Conservation (phyloP, 2,329 filamentous ascomycete species). For the Colletotrichum melonis region DNA sequence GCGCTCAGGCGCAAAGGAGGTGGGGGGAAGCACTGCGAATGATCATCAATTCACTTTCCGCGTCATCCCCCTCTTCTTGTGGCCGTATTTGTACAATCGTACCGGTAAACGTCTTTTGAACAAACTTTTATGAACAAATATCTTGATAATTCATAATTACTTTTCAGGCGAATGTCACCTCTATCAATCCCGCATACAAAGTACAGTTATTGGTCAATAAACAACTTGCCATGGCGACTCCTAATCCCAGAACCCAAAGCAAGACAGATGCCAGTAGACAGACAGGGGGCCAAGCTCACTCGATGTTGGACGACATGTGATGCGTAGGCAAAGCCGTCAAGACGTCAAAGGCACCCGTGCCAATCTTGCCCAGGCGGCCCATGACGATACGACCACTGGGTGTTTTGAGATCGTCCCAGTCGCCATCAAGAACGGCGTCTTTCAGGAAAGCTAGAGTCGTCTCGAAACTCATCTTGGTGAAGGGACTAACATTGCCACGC, state of each 20-base stretch:
- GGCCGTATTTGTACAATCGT: too few species aligned
- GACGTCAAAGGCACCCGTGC: slow-evolving; percentile 93
- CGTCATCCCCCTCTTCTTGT: neutral
- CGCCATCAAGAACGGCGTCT: slow-evolving; percentile 89
- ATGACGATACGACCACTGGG: slow-evolving; percentile 91
- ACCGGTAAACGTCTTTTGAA: neutral
- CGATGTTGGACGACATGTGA: slow-evolving; percentile 45
- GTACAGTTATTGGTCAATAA: slow-evolving; percentile 27
- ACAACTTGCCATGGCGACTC: slow-evolving; percentile 7
- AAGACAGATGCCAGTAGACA: slow-evolving; percentile 2
- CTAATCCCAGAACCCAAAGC: slow-evolving; percentile 5
- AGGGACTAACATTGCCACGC: slow-evolving; percentile 85
- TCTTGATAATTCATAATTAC: slow-evolving; percentile 18
- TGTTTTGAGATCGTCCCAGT: slow-evolving; percentile 87
- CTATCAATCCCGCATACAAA: slow-evolving; percentile 27
- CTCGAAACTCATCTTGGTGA: slow-evolving; percentile 99
- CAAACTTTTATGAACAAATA: neutral
- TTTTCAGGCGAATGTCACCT: slow-evolving; percentile 23
- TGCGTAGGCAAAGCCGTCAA: slow-evolving; percentile 70
- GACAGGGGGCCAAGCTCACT: slow-evolving; percentile 3
- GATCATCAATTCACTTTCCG: neutral
- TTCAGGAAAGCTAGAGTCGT: slow-evolving; percentile 94
- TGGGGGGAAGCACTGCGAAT: too few species aligned
- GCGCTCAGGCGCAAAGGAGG: neutral
- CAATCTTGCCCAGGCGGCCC: slow-evolving; percentile 83